Conservation (phyloP, 1,139 yeast genomes). For the Candida sojae region DNA sequence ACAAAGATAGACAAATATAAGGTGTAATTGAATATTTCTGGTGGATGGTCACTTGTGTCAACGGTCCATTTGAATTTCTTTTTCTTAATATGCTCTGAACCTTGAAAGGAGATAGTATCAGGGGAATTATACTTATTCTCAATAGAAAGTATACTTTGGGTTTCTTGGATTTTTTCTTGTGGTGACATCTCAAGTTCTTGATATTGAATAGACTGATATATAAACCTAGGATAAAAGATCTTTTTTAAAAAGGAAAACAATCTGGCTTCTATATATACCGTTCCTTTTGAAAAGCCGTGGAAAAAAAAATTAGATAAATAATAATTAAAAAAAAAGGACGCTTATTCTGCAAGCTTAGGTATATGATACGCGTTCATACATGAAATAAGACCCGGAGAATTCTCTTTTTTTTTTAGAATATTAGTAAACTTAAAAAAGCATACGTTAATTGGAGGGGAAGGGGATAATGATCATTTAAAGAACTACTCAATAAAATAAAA, state of each 20-base stretch:
- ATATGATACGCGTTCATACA: background rate
- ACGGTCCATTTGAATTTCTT: conserved; percentile 13
- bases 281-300: too few relatives aligned
- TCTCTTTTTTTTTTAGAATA: background rate
- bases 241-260: too few relatives aligned
- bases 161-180: background rate
- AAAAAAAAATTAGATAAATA: too few relatives aligned
- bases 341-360: background rate
- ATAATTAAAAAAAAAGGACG: background rate
- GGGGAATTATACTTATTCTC: conserved; percentile 5
- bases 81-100: conserved; percentile 2
- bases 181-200: background rate
- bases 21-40: conserved; percentile 49
- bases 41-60: conserved; percentile 41
- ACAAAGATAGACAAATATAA: conserved; percentile 50
- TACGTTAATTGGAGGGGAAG: background rate
- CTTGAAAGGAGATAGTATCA: background rate
- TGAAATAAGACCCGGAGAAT: background rate
- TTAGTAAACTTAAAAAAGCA: background rate
- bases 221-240: too few relatives aligned
- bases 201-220: too few relatives aligned
- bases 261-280: too few relatives aligned
- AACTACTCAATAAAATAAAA: too few relatives aligned
- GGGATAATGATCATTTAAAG: background rate
- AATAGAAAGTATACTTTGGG: conserved; percentile 6